Percentiles rank a stretch among this genome's conserved stretches.
These are phyloP conservation scores for Corymbia calophylla DNA, from an alignment of 441 rosid genomes.

Conservation along the genomic window DNA sequence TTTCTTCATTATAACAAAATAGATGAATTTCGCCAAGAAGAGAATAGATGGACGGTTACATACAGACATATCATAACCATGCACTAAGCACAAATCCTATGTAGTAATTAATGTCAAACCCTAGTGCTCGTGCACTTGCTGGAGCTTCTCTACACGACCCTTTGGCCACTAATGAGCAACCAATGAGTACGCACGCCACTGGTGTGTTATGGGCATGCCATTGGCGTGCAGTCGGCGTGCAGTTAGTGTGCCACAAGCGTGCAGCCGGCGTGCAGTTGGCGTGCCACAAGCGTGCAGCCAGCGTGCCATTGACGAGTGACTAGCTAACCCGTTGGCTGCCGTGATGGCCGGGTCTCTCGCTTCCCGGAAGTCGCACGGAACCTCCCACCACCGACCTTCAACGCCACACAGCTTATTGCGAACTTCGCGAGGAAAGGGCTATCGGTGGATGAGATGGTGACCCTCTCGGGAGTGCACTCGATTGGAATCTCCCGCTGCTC, in stretches of 20 bases:
- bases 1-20: background rate
- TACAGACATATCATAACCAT: background rate
- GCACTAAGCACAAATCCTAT: background rate
- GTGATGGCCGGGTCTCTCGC: background rate
- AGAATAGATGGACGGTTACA: background rate
- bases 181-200: too few species aligned
- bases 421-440: background rate
- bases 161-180: too few species aligned
- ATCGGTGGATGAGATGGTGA: conserved; percentile 3
- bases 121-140: background rate
- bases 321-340: background rate
- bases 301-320: too few species aligned
- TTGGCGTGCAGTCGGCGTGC: too few species aligned
- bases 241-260: too few species aligned
- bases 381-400: background rate
- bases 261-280: too few species aligned
- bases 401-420: background rate
- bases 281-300: too few species aligned
- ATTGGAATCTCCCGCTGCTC: background rate
- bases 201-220: too few species aligned
- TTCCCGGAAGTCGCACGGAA: background rate
- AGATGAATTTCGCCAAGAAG: background rate
- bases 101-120: background rate
- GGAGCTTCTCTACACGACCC: background rate
- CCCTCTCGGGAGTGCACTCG: conserved; percentile 8